Percentiles rank a stretch among this genome's conserved stretches.
phyloP scores from a whole-genome alignment of 257 asterid species.

The Buddleja alternifolia region DNA sequence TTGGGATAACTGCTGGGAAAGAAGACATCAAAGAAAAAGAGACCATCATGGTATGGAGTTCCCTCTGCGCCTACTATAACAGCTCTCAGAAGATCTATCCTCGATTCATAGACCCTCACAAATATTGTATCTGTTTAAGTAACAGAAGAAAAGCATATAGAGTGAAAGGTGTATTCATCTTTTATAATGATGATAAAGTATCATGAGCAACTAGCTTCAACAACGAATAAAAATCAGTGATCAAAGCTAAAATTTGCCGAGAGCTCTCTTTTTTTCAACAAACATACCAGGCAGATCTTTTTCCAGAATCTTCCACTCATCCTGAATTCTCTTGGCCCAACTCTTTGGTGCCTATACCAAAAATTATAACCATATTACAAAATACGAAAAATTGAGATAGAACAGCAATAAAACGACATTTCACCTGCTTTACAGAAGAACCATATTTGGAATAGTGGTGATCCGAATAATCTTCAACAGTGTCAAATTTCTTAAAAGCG shows the following conservation, averaged over 20 bases:
- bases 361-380: constrained; percentile 2
- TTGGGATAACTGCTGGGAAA: constrained; percentile 80
- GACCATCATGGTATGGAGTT: constrained; percentile 97
- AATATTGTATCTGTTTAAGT: constrained; percentile 64
- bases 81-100: constrained; percentile 95
- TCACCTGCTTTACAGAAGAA: constrained; percentile 53
- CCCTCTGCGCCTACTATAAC: constrained; percentile 95
- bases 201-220: no score
- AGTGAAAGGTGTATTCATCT: background rate
- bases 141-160: constrained; percentile 27
- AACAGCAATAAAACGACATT: constrained; percentile 11
- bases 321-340: constrained; percentile 92
- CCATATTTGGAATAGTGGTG: constrained; percentile 51
- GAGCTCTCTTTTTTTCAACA: no score
- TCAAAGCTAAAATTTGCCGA: no score
- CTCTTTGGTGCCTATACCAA: constrained; percentile 59
- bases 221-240: no score
- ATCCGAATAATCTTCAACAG: constrained; percentile 71
- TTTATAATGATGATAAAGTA: no score
- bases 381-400: constrained; percentile 8
- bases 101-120: constrained; percentile 84
- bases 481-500: constrained; percentile 68
- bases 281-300: constrained; percentile 80
- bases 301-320: constrained; percentile 92
- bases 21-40: constrained; percentile 86